Percentiles rank a stretch among this genome's conserved stretches.
These are phyloP conservation scores for Dictyostelium firmibasis DNA, from an alignment of 78 protist genomes.

Conservation along the genomic window DNA sequence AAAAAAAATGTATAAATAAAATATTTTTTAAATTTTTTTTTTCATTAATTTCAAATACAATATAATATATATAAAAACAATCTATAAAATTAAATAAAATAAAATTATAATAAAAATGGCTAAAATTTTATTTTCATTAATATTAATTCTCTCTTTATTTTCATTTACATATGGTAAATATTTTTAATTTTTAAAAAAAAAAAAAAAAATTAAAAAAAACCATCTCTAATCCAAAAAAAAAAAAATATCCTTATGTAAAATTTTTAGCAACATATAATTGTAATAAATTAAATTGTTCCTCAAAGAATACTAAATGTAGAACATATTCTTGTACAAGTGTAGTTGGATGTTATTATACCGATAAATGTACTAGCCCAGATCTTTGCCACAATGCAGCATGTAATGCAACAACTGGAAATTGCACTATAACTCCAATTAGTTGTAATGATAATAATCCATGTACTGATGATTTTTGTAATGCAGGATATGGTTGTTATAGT, in stretches of 20 bases:
- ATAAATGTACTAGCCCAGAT: background rate
- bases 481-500: constrained; percentile 16
- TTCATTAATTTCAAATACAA: background rate
- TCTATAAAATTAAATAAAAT: too few relatives aligned
- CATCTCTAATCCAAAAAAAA: background rate
- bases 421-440: background rate
- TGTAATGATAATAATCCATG: constrained; percentile 10
- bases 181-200: background rate
- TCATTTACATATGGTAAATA: background rate
- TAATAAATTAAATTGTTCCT: background rate
- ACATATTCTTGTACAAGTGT: background rate
- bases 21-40: too few relatives aligned
- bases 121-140: too few relatives aligned
- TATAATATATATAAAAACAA: too few relatives aligned
- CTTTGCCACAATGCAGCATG: background rate
- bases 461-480: constrained; percentile 13
- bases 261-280: background rate
- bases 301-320: background rate
- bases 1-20: background rate
- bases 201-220: background rate
- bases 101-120: background rate
- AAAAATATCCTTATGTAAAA: background rate
- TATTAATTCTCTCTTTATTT: background rate
- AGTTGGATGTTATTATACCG: background rate
- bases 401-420: background rate